Conservation (phyloP, 192 early-diverging fungal species). For the Rhizophagus sp. region DNA sequence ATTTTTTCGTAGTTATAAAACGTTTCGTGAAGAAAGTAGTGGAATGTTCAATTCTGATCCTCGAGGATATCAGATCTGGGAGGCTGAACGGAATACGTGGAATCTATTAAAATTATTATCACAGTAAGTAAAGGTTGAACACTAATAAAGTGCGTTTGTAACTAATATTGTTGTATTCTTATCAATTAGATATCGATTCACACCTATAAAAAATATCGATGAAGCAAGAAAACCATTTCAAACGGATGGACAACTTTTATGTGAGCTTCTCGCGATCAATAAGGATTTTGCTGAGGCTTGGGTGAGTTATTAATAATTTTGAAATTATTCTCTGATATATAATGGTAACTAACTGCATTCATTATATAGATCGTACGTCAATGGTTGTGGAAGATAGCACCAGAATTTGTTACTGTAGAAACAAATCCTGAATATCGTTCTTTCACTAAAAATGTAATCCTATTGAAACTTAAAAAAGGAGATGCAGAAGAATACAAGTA, state of each 20-base stretch:
- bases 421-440: neutral
- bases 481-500: neutral
- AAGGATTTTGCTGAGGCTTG: conserved; percentile 15
- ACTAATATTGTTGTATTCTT: neutral
- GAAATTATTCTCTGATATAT: neutral
- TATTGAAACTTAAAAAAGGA: neutral
- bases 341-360: neutral
- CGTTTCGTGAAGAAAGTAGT: neutral
- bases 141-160: neutral
- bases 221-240: neutral
- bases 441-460: neutral
- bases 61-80: neutral
- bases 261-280: neutral
- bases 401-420: conserved; percentile 2
- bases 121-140: neutral
- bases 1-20: neutral
- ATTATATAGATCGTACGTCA: conserved; percentile 16
- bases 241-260: neutral
- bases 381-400: conserved; percentile 24
- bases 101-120: neutral
- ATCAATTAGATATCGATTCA: neutral
- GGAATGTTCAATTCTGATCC: neutral
- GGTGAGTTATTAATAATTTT: neutral
- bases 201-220: neutral
- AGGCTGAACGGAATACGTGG: conserved; percentile 23